These are phyloP conservation scores for Gaeumannomyces sp. DNA, from an alignment of 2,329 filamentous ascomycete species.

Conservation along the genomic window DNA sequence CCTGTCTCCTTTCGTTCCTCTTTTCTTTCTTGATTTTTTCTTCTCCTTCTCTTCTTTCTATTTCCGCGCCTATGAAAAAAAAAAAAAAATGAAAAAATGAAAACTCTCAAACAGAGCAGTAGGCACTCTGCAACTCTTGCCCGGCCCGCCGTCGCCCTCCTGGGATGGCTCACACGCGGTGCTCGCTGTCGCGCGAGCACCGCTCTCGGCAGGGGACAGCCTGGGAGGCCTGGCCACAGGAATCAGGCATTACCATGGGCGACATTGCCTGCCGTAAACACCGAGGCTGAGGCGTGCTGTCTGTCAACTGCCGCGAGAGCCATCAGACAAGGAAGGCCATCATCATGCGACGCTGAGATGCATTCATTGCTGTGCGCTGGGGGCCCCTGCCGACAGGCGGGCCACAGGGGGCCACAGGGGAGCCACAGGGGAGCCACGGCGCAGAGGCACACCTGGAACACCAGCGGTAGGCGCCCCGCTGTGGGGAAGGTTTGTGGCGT, in stretches of 20 bases:
- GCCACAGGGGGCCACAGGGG: not conserved
- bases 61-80: no score
- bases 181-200: not conserved
- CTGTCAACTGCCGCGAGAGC: not conserved
- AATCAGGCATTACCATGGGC: not conserved
- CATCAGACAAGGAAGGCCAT: not conserved
- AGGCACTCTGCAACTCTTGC: not conserved
- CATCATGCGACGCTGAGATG: not conserved
- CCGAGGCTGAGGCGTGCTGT: not conserved
- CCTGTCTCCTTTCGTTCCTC: not conserved
- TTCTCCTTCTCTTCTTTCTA: slow-evolving; percentile 5
- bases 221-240: not conserved
- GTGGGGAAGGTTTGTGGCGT: not conserved
- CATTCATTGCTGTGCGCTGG: not conserved
- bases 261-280: not conserved
- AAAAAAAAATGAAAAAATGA: no score
- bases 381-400: not conserved
- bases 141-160: not conserved
- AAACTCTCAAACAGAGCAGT: not conserved
- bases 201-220: not conserved
- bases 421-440: not conserved
- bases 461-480: not conserved
- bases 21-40: not conserved
- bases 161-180: not conserved
- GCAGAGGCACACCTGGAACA: not conserved